These are phyloP conservation scores for Avena eriantha DNA, from an alignment of 176 grass and related monocot species.

Conservation along the genomic window DNA sequence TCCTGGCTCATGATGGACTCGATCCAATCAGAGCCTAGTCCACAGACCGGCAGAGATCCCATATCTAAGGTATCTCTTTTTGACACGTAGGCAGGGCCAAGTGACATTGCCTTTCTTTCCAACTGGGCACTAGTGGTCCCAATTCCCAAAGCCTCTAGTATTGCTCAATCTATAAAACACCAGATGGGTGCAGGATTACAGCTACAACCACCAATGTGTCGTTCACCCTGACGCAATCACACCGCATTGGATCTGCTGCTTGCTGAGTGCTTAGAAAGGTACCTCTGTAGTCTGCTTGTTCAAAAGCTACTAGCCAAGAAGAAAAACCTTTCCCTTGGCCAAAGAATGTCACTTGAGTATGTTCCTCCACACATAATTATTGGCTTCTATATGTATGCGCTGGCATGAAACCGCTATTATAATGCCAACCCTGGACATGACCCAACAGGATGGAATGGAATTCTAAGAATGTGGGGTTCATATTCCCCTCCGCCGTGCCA, in stretches of 20 bases:
- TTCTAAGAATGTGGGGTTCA: not conserved
- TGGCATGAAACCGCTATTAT: conserved; percentile 3
- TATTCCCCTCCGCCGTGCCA: not conserved
- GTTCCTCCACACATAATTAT: conserved; percentile 24
- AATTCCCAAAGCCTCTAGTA: conserved; percentile 1
- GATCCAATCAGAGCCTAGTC: no score
- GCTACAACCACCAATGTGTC: not conserved
- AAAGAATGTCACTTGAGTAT: conserved; percentile 48
- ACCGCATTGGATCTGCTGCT: conserved; percentile 34
- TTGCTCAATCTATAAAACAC: conserved; percentile 8
- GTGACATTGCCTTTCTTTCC: not conserved
- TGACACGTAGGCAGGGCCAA: conserved; percentile 18
- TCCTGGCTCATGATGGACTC: no score
- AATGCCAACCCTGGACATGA: conserved; percentile 16
- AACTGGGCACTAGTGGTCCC: not conserved
- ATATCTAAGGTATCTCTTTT: not conserved
- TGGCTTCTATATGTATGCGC: not conserved
- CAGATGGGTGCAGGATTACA: not conserved
- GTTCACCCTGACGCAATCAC: conserved; percentile 17
- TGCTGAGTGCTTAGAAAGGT: conserved; percentile 35
- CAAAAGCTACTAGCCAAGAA: conserved; percentile 30
- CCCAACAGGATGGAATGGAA: not conserved
- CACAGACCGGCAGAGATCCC: not conserved
- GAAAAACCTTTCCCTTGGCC: conserved; percentile 27
- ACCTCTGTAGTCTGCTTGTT: not conserved